Conservation (phyloP, 306 rosid genomes). For the Cucumis melo region DNA sequence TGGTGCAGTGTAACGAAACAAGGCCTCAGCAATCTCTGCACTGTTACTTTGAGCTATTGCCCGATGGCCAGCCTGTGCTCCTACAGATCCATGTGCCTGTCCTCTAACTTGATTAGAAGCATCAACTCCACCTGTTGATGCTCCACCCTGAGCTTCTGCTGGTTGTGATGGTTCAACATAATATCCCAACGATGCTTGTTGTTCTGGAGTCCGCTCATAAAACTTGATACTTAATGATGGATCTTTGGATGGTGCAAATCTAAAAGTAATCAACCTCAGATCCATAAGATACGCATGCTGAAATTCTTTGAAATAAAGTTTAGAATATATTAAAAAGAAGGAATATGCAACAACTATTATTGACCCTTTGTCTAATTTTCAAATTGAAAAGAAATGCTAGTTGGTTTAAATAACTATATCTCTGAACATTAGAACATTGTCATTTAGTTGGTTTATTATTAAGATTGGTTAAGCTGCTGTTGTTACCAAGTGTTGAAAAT, state of each 20-base stretch:
- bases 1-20: constrained; percentile 81
- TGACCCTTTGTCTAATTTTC: background rate
- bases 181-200: constrained; percentile 72
- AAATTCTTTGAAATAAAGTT: background rate
- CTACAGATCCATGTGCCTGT: constrained; percentile 68
- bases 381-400: background rate
- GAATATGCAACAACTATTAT: background rate
- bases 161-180: constrained; percentile 34
- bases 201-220: constrained; percentile 86
- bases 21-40: constrained; percentile 67
- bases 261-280: constrained; percentile 11
- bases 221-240: constrained; percentile 62
- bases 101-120: constrained; percentile 34
- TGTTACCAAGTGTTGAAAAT: background rate
- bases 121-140: constrained; percentile 17
- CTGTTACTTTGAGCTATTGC: constrained; percentile 89
- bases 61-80: constrained; percentile 81
- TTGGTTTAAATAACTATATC: background rate
- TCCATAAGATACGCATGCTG: background rate
- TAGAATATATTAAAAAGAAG: background rate
- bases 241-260: constrained; percentile 82
- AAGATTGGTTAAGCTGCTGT: background rate
- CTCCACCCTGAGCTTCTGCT: constrained; percentile 25
- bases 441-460: background rate
- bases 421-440: background rate